Conservation (phyloP, 352 stramenopile species). For the Halophytophthora batemanensis region DNA sequence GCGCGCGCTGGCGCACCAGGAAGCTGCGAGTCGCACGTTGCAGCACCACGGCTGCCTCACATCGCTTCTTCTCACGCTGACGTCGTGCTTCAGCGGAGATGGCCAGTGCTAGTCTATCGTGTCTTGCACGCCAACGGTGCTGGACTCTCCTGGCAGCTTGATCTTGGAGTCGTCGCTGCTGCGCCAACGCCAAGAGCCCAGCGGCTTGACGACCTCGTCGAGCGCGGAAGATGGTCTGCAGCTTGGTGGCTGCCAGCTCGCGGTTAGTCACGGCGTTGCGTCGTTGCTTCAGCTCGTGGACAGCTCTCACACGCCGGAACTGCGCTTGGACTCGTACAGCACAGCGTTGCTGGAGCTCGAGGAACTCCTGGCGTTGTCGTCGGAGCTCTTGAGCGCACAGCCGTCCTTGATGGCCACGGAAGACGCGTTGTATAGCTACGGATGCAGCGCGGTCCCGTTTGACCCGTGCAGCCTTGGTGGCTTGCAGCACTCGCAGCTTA, state of each 20-base stretch:
- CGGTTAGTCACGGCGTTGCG: slow-evolving; percentile 24
- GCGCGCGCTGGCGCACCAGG: slow-evolving; percentile 40
- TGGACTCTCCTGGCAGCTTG: slow-evolving; percentile 43
- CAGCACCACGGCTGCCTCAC: slow-evolving; percentile 36
- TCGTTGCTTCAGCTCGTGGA: slow-evolving; percentile 24
- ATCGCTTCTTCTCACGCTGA: slow-evolving; percentile 22
- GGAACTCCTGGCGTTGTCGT: slow-evolving; percentile 26
- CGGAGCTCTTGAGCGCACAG: slow-evolving; percentile 36
- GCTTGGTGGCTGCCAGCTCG: slow-evolving; percentile 47
- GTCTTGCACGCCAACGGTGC: slow-evolving; percentile 44
- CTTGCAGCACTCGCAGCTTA: slow-evolving; percentile 33
- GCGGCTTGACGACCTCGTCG: slow-evolving; percentile 38
- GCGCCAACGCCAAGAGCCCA: slow-evolving; percentile 38
- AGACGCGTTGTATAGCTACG: slow-evolving; percentile 54
- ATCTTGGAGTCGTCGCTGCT: slow-evolving; percentile 35
- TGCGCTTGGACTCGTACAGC: slow-evolving; percentile 50
- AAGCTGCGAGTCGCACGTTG: slow-evolving; percentile 45
- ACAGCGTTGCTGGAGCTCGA: slow-evolving; percentile 31
- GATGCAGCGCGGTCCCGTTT: slow-evolving; percentile 38
- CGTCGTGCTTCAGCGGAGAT: slow-evolving; percentile 38
- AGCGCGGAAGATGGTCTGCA: slow-evolving; percentile 60
- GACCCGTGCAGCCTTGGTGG: slow-evolving; percentile 20
- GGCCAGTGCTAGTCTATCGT: slow-evolving; percentile 39
- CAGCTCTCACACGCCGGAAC: slow-evolving; percentile 41
- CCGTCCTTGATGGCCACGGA: slow-evolving; percentile 47